A percentile compares a stretch with the other conserved stretches of the same genome.
Conservation (phyloP, 108 stramenopile genomes). For the Mayamaea pseudoterrestris region DNA sequence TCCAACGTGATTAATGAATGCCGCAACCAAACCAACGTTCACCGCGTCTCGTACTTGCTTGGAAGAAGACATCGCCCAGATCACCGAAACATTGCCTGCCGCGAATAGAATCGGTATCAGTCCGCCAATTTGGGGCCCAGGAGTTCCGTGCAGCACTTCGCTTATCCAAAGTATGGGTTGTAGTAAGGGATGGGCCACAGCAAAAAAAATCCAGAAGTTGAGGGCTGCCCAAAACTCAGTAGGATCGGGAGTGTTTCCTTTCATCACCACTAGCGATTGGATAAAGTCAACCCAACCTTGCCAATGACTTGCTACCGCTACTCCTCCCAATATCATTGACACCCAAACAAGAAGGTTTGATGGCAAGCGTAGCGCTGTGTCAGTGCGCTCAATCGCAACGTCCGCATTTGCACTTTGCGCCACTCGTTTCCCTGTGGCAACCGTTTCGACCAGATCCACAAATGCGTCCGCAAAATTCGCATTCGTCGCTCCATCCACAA, state of each 20-base stretch:
- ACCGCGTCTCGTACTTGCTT: constrained; percentile 50
- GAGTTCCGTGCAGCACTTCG: constrained; percentile 80
- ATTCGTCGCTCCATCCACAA: constrained; percentile 51
- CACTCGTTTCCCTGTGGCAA: constrained; percentile 15
- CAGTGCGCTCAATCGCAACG: constrained; percentile 3
- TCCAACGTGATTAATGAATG: constrained; percentile 70
- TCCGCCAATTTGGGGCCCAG: constrained; percentile 54
- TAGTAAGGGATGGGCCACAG: constrained; percentile 75
- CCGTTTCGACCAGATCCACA: constrained; percentile 44
- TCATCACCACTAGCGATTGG: constrained; percentile 55
- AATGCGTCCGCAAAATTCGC: constrained; percentile 62
- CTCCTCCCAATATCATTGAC: constrained; percentile 33
- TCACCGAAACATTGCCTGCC: constrained; percentile 52
- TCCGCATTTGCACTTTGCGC: too few species aligned
- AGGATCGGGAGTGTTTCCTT: constrained; percentile 48
- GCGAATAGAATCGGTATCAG: constrained; percentile 69
- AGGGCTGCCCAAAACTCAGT: constrained; percentile 68
- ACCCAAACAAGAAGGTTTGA: constrained; percentile 31
- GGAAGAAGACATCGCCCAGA: constrained; percentile 25
- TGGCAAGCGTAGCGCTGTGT: constrained; percentile 18
- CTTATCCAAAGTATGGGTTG: constrained; percentile 83
- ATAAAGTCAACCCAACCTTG: constrained; percentile 60
- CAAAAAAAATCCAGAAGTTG: constrained; percentile 92
- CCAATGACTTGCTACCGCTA: constrained; percentile 45
- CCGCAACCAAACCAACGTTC: constrained; percentile 56